Percentiles rank a stretch among this genome's conserved stretches.
phyloP scores from a whole-genome alignment of 2,329 filamentous ascomycete species.

The Tolypocladium nubicola region DNA sequence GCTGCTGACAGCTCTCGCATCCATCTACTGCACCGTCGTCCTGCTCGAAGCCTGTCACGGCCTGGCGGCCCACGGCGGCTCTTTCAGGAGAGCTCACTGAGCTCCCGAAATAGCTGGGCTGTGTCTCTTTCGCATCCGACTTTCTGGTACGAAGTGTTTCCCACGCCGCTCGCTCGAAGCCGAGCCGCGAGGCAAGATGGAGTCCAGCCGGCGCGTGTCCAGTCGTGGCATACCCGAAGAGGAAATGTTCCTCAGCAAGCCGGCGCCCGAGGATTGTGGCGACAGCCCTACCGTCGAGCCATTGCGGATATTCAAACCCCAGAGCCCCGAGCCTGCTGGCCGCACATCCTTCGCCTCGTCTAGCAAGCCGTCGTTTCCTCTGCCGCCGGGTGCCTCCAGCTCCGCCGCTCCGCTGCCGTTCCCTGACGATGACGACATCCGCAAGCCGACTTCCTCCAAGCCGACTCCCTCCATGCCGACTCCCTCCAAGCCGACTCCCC shows the following conservation, averaged over 20 bases:
- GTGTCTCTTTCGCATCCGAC: background rate
- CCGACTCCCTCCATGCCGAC: conserved; percentile 28
- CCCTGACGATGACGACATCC: conserved; percentile 56
- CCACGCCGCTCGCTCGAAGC: conserved; percentile 1
- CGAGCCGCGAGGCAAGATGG: conserved; percentile 25
- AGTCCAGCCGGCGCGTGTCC: conserved; percentile 49
- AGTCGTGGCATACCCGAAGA: conserved; percentile 61
- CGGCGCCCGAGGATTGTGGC: conserved; percentile 36
- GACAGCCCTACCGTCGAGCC: conserved; percentile 76
- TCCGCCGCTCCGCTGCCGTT: conserved; percentile 59
- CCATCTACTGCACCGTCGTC: background rate
- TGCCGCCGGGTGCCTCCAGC: conserved; percentile 60
- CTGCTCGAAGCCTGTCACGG: background rate
- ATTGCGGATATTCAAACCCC: conserved; percentile 73
- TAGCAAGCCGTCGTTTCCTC: conserved; percentile 50
- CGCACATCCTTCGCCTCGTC: conserved; percentile 22
- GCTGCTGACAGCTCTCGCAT: background rate
- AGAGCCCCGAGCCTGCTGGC: conserved; percentile 48
- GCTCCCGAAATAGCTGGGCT: background rate
- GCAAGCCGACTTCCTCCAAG: conserved; percentile 33
- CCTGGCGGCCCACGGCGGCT: background rate
- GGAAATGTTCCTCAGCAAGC: conserved; percentile 69
- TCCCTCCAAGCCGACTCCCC: too few relatives aligned
- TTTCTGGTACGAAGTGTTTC: background rate
- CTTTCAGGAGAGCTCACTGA: background rate